A percentile compares a stretch with the other conserved stretches of the same genome.
Conservation (phyloP, 177 flowering plant species). For the Vitis hybrid region DNA sequence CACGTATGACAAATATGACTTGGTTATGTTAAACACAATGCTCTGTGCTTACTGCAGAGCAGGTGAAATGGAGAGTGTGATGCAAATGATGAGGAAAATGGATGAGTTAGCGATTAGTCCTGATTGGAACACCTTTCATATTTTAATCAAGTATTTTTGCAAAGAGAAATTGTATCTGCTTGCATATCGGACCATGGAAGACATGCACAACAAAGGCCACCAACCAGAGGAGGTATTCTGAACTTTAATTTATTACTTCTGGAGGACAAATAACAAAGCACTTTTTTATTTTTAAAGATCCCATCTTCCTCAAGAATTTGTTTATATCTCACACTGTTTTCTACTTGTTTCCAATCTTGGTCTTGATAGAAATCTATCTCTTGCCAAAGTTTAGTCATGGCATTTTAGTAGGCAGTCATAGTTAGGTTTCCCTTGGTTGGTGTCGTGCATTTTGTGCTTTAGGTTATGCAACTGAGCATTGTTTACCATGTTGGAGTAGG, state of each 20-base stretch:
- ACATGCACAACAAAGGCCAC: constrained; percentile 82
- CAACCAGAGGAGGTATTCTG: constrained; percentile 67
- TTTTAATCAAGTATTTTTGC: constrained; percentile 71
- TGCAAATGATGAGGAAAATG: constrained; percentile 79
- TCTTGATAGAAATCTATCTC: no score
- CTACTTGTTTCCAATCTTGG: no score
- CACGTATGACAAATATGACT: constrained; percentile 65
- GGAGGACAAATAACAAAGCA: neutral
- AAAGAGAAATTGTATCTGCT: constrained; percentile 76
- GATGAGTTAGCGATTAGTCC: constrained; percentile 78
- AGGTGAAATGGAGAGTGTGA: constrained; percentile 86
- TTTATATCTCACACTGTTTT: no score
- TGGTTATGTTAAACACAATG: constrained; percentile 77
- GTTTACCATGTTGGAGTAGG: no score
- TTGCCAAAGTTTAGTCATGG: no score
- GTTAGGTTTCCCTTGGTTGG: no score
- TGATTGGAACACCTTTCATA: constrained; percentile 71
- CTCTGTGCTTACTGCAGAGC: constrained; percentile 83
- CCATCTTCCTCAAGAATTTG: no score
- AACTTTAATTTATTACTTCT: neutral
- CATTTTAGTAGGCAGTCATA: no score
- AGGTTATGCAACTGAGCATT: no score
- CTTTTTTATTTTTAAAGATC: neutral
- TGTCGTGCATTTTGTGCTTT: no score
- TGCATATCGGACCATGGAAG: constrained; percentile 69